Percentiles rank a stretch among this genome's conserved stretches.
Conservation (phyloP, 2,329 filamentous ascomycete genomes). For the Fusarium continuum region DNA sequence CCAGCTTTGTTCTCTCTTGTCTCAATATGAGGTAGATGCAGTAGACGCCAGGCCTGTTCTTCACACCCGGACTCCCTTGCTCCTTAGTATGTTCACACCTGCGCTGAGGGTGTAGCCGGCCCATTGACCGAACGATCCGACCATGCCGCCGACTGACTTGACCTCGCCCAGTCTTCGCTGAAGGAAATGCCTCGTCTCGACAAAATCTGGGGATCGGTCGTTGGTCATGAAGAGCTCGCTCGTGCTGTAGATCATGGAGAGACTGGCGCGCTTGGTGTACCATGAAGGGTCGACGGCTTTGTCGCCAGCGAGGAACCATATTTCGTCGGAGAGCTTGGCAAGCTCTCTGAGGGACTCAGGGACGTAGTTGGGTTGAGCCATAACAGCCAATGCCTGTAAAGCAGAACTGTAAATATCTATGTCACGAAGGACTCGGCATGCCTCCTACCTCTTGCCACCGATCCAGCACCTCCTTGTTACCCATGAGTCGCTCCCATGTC, state of each 20-base stretch:
- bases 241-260: constrained; percentile 71
- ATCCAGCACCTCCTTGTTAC: constrained; percentile 75
- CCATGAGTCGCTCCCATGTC: constrained; percentile 79
- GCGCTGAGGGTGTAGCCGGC: constrained; percentile 82
- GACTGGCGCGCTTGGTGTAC: constrained; percentile 74
- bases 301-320: constrained; percentile 88
- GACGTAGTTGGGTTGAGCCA: constrained; percentile 85
- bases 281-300: constrained; percentile 82
- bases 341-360: constrained; percentile 81
- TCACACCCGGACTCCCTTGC: constrained; percentile 85
- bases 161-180: constrained; percentile 77
- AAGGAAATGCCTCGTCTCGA: constrained; percentile 82
- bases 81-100: constrained; percentile 82
- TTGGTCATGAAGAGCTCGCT: constrained; percentile 95
- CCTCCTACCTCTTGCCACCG: constrained; percentile 84
- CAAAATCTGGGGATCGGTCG: constrained; percentile 77
- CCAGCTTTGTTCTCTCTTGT: neutral
- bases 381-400: constrained; percentile 82
- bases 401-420: constrained; percentile 16
- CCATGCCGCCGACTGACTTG: constrained; percentile 66
- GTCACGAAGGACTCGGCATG: neutral
- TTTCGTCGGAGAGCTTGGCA: constrained; percentile 85
- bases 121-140: constrained; percentile 77
- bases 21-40: neutral
- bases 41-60: neutral